A percentile compares a stretch with the other conserved stretches of the same genome.
Conservation (phyloP, 495 filamentous ascomycete species). For the Podospora didyma region DNA sequence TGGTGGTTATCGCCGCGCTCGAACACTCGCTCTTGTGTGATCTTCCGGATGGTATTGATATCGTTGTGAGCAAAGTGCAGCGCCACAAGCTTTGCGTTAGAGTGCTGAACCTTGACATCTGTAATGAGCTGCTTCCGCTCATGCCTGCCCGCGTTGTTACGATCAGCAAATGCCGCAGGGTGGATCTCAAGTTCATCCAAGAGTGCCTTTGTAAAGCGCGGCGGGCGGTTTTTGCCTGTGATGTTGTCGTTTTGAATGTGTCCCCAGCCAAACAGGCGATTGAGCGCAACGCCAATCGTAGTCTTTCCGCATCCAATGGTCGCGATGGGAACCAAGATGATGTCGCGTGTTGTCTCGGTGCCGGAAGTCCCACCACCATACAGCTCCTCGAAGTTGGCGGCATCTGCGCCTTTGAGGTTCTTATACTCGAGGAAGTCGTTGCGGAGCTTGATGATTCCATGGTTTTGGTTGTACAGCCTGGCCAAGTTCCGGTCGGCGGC, state of each 20-base stretch:
- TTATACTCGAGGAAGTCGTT: slow-evolving; percentile 79
- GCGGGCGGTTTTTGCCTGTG: slow-evolving; percentile 66
- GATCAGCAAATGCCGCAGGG: slow-evolving; percentile 81
- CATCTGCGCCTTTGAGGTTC: slow-evolving; percentile 78
- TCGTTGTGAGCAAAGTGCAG: slow-evolving; percentile 85
- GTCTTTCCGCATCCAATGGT: slow-evolving; percentile 97
- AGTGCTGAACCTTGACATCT: slow-evolving; percentile 60
- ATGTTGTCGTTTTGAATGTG: slow-evolving; percentile 98
- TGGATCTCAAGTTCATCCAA: slow-evolving; percentile 52
- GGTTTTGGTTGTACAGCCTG: slow-evolving; percentile 73
- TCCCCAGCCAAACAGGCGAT: slow-evolving; percentile 84
- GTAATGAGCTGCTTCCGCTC: slow-evolving; percentile 84
- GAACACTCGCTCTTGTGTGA: slow-evolving; percentile 78
- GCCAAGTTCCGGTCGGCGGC: slow-evolving; percentile 57
- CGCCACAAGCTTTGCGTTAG: slow-evolving; percentile 73
- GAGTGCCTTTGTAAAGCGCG: slow-evolving; percentile 66
- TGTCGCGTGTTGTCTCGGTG: slow-evolving; percentile 52
- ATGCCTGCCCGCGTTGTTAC: slow-evolving; percentile 87
- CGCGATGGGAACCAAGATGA: slow-evolving; percentile 81
- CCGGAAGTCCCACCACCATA: slow-evolving; percentile 19
- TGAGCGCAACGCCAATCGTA: slow-evolving; percentile 78
- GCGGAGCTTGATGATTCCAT: slow-evolving; percentile 91
- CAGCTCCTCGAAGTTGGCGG: slow-evolving; percentile 40
- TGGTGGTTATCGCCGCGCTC: slow-evolving; percentile 94
- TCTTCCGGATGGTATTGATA: slow-evolving; percentile 59